Evolutionary conservation across 768 basidiomycete genomes (phyloP), one percentile per base, ranked within the genome.

Genomic region (Mycena venus): DNA sequence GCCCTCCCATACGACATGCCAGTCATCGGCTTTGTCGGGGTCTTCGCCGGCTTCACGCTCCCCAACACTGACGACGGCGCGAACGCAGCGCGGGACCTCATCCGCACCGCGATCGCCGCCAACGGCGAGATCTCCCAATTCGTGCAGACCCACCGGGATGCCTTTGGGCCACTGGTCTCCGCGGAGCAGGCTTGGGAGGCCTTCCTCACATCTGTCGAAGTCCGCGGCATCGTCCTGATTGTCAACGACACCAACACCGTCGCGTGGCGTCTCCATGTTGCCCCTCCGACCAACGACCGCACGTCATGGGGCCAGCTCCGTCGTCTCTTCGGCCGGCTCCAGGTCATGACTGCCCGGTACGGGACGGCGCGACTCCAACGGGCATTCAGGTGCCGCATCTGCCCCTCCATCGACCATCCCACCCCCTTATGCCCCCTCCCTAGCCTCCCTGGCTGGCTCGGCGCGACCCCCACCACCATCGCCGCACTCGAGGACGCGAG

Each of bases 381-480:
- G 3, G 0, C 27, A 19, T 19, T 72, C 31, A 1, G 5, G 19
- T 72, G 70, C 63, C 36, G 32, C 53, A 49, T 66, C 53, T 72
- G 70, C 51, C 53, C 15, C n/a, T 5, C 31, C 8, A 51, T 58
- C 29, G 62, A 64, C 63, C 70, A 72, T 42, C 70, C 70, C 40
- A 65, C 70, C 36, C 31, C 27, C 19, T 40, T 66, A 0, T 72
- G 63, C 70, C 63, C 55, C 15, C 23, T 59, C 42, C 63, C 70
- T 3, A 4, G 38, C 7, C 0, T 23, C 17, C 71, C 71, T 12
- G 56, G 58, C 1, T 72, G 56, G 56, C 34, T 59, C 14, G 71
- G 71, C 15, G 56, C 71, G 2, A 72, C 71, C 3, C 23, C 63
- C 55, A 55, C 44, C 14, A 66, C 71, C 17, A 59, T 66, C 27